Evolutionary conservation across 1,139 yeast species (phyloP), one percentile per base, ranked within the genome.

Genomic region (Lodderomyces orthopsilosis): DNA sequence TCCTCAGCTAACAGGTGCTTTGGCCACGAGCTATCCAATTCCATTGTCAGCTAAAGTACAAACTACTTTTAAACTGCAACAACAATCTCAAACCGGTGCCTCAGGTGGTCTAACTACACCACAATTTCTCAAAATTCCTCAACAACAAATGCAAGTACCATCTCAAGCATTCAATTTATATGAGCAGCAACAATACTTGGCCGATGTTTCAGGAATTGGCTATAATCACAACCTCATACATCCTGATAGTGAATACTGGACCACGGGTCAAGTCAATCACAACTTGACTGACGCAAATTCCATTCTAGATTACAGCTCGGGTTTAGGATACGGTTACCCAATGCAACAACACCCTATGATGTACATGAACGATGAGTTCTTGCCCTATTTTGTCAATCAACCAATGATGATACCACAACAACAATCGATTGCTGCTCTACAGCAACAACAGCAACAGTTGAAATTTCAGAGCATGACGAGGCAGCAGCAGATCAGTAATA

Each of bases 281-380:
- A 30, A 15, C 19, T 30, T 30, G 18, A 9, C 34, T 6, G 34
- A 30, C 15, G 19, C 34, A 30, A 30, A 17, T 10, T 30, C 34
- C n/a, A 17, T 30, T 17, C 34, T 30, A 15, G 34, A 30, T 15
- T 15, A 15, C 19, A 30, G 15, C 10, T 14, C 10, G n/a, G 34
- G 34, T 15, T 17, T 30, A 13, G 32, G 32, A 27, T 27, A 13
- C 15, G 34, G 34, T 4, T 30, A 30, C 34, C 34, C 34, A 8
- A 15, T 30, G 34, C 34, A 30, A 30, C 34, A 40, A 10, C 46
- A 43, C 21, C 43, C 42, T 3, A 39, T 41, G 15, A 44, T 44
- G 47, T 17, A 41, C 9, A 35, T 42, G 35, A 45, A 44, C 21
- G 48, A 45, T 6, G 48, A 45, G 15, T 32, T 45, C 39, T 14